Conservation (phyloP, 306 rosid species). For the Rosa lucieae region DNA sequence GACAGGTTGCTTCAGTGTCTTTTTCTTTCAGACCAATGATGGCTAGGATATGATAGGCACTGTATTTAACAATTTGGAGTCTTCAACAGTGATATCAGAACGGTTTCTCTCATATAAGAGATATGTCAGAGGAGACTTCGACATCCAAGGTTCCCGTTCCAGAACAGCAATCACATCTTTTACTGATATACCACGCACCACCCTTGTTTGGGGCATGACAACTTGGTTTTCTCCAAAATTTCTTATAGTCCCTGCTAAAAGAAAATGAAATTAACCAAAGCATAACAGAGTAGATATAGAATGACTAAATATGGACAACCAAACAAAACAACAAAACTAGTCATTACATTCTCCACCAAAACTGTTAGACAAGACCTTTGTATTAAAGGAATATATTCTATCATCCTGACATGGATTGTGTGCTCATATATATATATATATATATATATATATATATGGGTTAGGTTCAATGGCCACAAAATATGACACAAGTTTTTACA, state of each 20-base stretch:
- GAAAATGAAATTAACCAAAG: neutral
- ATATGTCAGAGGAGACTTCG: conserved; percentile 59
- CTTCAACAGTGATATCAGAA: conserved; percentile 23
- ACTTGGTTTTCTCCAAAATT: conserved; percentile 63
- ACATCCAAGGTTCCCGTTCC: conserved; percentile 92
- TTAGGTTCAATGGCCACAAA: too few species aligned
- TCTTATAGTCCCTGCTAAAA: conserved; percentile 41
- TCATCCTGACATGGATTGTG: too few species aligned
- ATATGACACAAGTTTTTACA: too few species aligned
- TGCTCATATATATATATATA: too few species aligned
- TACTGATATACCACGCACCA: conserved; percentile 63
- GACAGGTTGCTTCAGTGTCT: neutral
- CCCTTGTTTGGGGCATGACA: conserved; percentile 39
- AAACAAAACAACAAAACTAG: too few species aligned
- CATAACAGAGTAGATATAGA: neutral
- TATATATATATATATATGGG: too few species aligned
- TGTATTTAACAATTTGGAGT: neutral
- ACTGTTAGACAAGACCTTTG: too few species aligned
- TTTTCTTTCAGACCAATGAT: neutral
- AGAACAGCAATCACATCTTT: conserved; percentile 83
- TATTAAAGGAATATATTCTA: too few species aligned
- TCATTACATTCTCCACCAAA: too few species aligned
- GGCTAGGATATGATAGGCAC: neutral
- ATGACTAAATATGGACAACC: neutral
- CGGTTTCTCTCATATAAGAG: conserved; percentile 56